Conservation (phyloP, 2,329 filamentous ascomycete genomes). For the Nemania abortiva region DNA sequence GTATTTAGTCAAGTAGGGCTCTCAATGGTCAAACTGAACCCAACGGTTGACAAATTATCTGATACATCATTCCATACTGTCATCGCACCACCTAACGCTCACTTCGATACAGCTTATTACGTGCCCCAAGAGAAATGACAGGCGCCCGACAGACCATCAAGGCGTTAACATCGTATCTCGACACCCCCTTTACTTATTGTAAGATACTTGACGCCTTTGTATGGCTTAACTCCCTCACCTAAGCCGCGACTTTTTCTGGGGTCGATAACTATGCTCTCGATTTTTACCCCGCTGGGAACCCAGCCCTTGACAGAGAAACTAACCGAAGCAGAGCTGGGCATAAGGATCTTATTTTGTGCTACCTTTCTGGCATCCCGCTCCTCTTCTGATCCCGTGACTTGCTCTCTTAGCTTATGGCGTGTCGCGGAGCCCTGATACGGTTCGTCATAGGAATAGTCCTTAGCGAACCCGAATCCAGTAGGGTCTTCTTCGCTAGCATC, state of each 20-base stretch:
- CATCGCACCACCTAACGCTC: conserved; percentile 22
- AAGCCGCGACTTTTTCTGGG: conserved; percentile 86
- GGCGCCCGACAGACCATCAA: background rate
- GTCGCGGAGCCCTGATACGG: conserved; percentile 64
- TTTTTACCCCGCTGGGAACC: conserved; percentile 74
- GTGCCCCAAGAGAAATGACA: conserved; percentile 9
- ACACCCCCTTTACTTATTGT: conserved; percentile 77
- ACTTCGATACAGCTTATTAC: conserved; percentile 34
- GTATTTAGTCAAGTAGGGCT: no score
- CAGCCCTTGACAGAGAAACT: conserved; percentile 79
- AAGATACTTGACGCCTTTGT: conserved; percentile 98
- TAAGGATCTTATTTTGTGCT: conserved; percentile 78
- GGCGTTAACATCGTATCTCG: conserved; percentile 69
- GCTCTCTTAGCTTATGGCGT: conserved; percentile 53
- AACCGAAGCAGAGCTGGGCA: conserved; percentile 82
- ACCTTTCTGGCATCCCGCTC: conserved; percentile 68
- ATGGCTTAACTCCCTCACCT: conserved; percentile 89
- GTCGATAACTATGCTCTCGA: conserved; percentile 76
- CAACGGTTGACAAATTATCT: conserved; percentile 1
- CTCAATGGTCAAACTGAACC: background rate
- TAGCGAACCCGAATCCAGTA: conserved; percentile 65
- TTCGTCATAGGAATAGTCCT: conserved; percentile 66
- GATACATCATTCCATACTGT: conserved; percentile 7
- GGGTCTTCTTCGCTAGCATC: conserved; percentile 60
- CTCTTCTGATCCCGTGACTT: conserved; percentile 51